These are phyloP conservation scores for Eimeria praecox DNA, from an alignment of 169 alveolate genomes.

Conservation along the genomic window DNA sequence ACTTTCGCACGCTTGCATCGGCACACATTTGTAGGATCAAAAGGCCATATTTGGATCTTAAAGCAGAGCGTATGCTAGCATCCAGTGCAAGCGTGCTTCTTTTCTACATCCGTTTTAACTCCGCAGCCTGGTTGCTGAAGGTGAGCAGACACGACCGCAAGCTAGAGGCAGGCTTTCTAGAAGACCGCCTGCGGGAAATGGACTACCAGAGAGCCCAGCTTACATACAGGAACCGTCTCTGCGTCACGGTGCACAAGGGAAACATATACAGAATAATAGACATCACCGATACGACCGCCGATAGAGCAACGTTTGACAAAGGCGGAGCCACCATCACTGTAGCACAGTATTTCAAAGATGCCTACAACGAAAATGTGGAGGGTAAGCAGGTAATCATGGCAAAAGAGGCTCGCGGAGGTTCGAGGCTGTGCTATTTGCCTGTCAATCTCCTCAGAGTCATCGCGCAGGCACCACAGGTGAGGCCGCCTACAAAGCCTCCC, in stretches of 20 bases:
- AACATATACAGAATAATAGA: constrained; percentile 54
- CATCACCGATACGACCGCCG: constrained; percentile 61
- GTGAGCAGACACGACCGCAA: constrained; percentile 70
- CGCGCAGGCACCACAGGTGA: constrained; percentile 61
- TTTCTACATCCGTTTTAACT: background rate
- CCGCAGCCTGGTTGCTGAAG: constrained; percentile 50
- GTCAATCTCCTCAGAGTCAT: constrained; percentile 56
- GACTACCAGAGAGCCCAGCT: constrained; percentile 28
- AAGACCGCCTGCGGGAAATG: constrained; percentile 48
- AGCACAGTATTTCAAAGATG: constrained; percentile 60
- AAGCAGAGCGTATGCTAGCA: background rate
- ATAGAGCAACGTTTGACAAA: constrained; percentile 55
- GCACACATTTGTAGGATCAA: background rate
- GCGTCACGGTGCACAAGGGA: constrained; percentile 66
- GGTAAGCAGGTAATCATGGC: constrained; percentile 30
- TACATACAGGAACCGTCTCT: constrained; percentile 65
- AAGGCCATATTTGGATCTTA: background rate
- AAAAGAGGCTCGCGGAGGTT: constrained; percentile 64
- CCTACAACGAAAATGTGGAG: constrained; percentile 46
- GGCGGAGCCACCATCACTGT: constrained; percentile 42
- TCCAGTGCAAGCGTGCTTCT: background rate
- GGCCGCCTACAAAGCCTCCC: background rate
- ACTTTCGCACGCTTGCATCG: background rate
- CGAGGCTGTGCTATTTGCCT: constrained; percentile 58
- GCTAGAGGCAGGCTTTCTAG: constrained; percentile 60